Evolutionary conservation across 495 filamentous ascomycete genomes (phyloP), one percentile per base, ranked within the genome.

Genomic region (Podospora comata): DNA sequence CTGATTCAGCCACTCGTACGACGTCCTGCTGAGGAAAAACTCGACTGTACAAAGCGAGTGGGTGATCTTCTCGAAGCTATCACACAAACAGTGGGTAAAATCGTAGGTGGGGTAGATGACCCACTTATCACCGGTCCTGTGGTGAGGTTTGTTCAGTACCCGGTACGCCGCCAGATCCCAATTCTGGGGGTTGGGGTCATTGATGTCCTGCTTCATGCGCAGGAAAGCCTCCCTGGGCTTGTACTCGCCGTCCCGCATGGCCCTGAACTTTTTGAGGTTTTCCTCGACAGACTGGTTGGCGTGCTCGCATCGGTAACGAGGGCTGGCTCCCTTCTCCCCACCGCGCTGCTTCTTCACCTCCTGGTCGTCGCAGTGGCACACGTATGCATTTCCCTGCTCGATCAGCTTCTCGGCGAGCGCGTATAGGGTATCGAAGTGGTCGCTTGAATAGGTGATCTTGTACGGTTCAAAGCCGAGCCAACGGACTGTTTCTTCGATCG

Each of bases 161-260:
- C 93, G 86, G 79, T 94, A 97, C 5, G 93, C 93, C 6, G 90
- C 87, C 64, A 94, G 75, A 75, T 91, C 89, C 89, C 89, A 91
- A 85, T 90, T 79, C 78, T 91, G 89, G 2, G 89, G 88, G 74
- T 91, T 91, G 18, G 84, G 84, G 68, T 82, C 76, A 64, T 72
- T 77, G 68, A 82, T 82, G 34, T 90, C 85, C 81, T 91, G 93
- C 79, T 96, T 96, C 94, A 98, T 97, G 65, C 95, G 89, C 59
- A 99, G 80, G 70, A 92, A 92, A 3, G 93, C 95, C 73, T 92
- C 91, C 71, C 89, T 87, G 2, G 95, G 91, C 75, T 90, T 89
- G 78, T 97, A 98, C 76, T 92, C 89, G 26, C 95, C 96, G 76
- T 94, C 92, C 23, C 88, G 82, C 95, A 99, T 98, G 27, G 86